Base-by-base conservation (phyloP, 495 filamentous ascomycete genomes). In the Echria macrotheca region DNA sequence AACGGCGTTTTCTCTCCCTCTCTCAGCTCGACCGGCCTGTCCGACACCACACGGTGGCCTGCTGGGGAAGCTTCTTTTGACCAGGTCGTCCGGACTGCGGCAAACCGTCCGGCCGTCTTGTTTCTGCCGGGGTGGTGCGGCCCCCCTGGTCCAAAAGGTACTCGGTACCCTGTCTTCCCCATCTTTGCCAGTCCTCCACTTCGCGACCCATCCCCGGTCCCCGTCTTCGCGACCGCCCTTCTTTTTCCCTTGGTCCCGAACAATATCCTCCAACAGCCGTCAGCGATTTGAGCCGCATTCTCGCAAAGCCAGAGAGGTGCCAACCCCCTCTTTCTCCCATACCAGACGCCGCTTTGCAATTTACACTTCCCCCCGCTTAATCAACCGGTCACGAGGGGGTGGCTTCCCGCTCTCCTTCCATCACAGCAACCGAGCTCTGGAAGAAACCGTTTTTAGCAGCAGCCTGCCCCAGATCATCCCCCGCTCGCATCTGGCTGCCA, bases 341-440 rank as follows among this genome's bases (percentile, higher is more conserved):
- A 25, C 37, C 28, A 32, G 31, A 46, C 29, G 17, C 35, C 6
- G 31, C 21, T 39, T 50, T 37, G 62, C 57, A 60, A 60, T 60
- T 53, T 58, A 63, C 55, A 40, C 47, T 40, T n/a, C n/a, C n/a
- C 50, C 57, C 54, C 52, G 55, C 57, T 50, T 60, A 52, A 56
- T 63, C 62, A 59, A 55, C 49, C 54, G 37, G 61, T 62, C 61
- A 62, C 61, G 59, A 57, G 61, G 36, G 35, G n/a, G n/a, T n/a
- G n/a, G 39, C 51, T 36, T 55, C 51, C 56, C 59, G 54, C 24
- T 47, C 50, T 49, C 53, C 53, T 63, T 59, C 57, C 58, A 51
- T 47, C n/a, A n/a, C n/a, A n/a, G n/a, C n/a, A n/a, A n/a, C n/a
- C n/a, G n/a, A n/a, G n/a, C n/a, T n/a, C n/a, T n/a, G n/a, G n/a